Percentiles rank a stretch among this genome's conserved stretches.
Evolutionary conservation across 2,329 filamentous ascomycete genomes (phyloP).

Genomic region (Thelonectria discophora): DNA sequence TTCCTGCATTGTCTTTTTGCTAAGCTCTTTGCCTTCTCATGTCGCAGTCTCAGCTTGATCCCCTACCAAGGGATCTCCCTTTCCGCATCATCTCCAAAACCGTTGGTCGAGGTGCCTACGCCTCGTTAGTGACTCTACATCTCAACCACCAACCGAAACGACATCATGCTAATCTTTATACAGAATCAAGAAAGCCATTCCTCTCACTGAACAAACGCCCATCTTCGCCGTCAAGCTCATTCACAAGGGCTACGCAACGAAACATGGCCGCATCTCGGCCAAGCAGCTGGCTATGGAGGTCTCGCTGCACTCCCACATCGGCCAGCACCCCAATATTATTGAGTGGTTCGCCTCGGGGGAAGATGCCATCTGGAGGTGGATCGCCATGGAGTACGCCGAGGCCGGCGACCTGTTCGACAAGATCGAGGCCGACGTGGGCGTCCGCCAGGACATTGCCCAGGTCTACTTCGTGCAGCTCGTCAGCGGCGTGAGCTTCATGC

Average conservation of each 20-base stretch:
- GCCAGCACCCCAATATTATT: slow-evolving; percentile 92
- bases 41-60: slow-evolving; percentile 86
- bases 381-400: slow-evolving; percentile 96
- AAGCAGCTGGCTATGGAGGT: slow-evolving; percentile 95
- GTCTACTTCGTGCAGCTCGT: slow-evolving; percentile 95
- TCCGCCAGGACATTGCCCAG: slow-evolving; percentile 94
- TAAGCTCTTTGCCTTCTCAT: slow-evolving; percentile 46
- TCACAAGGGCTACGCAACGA: slow-evolving; percentile 93
- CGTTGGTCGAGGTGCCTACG: slow-evolving; percentile 95
- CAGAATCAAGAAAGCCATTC: slow-evolving; percentile 93
- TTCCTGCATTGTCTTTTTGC: not conserved
- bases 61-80: slow-evolving; percentile 83
- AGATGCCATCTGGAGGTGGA: slow-evolving; percentile 91
- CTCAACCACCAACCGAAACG: slow-evolving; percentile 5
- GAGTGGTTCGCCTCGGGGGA: slow-evolving; percentile 90
- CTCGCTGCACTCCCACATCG: slow-evolving; percentile 86
- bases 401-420: slow-evolving; percentile 99
- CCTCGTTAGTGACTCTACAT: slow-evolving; percentile 71
- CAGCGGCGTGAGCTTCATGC: slow-evolving; percentile 91
- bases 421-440: slow-evolving; percentile 96
- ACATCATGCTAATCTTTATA: slow-evolving; percentile 11
- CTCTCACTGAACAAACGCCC: slow-evolving; percentile 72
- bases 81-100: slow-evolving; percentile 97
- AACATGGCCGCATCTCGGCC: slow-evolving; percentile 84
- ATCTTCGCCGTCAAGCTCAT: slow-evolving; percentile 99